Conservation (phyloP, 2,329 filamentous ascomycete genomes). For the Trichoderma koningii region DNA sequence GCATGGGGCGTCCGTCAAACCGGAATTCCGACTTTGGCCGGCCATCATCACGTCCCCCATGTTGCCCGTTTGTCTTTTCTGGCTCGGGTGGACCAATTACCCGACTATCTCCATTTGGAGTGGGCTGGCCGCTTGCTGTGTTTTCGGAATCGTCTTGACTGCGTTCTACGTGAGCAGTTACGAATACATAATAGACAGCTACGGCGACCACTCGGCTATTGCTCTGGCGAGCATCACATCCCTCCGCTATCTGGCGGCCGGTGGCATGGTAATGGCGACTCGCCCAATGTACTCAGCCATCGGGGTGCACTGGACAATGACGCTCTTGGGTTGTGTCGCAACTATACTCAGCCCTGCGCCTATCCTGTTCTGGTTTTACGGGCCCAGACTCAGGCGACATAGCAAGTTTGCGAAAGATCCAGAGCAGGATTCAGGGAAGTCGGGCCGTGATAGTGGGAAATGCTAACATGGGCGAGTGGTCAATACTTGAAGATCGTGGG, state of each 20-base stretch:
- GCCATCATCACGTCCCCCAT: constrained; percentile 53
- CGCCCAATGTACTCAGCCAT: constrained; percentile 4
- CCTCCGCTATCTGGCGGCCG: constrained; percentile 2
- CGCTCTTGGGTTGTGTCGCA: constrained; percentile 5
- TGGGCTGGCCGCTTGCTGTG: constrained; percentile 50
- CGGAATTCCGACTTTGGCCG: constrained; percentile 57
- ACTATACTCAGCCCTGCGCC: neutral
- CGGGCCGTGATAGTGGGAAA: neutral
- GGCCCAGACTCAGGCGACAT: neutral
- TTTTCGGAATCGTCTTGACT: constrained; percentile 55
- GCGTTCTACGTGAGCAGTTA: constrained; percentile 54
- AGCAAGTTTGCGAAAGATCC: constrained; percentile 4
- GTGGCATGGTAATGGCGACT: constrained; percentile 5
- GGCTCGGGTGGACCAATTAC: constrained; percentile 59
- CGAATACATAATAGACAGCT: constrained; percentile 61
- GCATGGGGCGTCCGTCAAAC: constrained; percentile 45
- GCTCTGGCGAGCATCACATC: constrained; percentile 5
- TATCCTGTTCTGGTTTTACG: neutral
- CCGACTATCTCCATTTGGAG: constrained; percentile 50
- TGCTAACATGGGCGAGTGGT: neutral
- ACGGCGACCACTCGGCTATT: constrained; percentile 51
- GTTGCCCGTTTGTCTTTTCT: constrained; percentile 57
- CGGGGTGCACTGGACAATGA: constrained; percentile 4
- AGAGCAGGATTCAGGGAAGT: neutral
- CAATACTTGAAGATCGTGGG: neutral